Base-by-base conservation (phyloP, 2,329 filamentous ascomycete species). In the Cladosporium oxysporum region DNA sequence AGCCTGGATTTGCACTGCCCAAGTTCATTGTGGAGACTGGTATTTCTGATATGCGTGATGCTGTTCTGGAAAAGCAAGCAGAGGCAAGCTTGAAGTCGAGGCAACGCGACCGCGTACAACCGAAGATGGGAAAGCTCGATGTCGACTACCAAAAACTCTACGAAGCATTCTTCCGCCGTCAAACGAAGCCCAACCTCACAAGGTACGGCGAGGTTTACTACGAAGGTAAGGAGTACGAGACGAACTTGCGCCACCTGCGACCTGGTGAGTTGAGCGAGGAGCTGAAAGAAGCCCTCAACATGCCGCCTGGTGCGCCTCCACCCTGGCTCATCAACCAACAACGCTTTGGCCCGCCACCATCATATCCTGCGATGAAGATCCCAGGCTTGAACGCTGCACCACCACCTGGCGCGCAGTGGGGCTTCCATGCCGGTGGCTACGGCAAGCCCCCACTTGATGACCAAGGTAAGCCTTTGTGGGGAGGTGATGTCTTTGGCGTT, bases 191-290 rank as follows among this genome's bases (percentile, higher is more conserved):
- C 0, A 89, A 93, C 72, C 82, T 99, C 69, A 98, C 95, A 35
- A 87, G 93, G 52, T 99, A 97, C 73, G 95, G 95, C 49, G 95
- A 99, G 78, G 93, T 99, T n/a, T 99, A 99, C 79, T 98, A 98
- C 77, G 95, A 99, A 79, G 95, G 95, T 76, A 99, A 99, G 78
- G 95, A 99, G 77, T 95, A 92, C 75, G 95, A 99, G 79, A 97
- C 95, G 0, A 96, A 98, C 76, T 86, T 96, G 69, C 90, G 91
- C 72, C 91, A 97, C 79, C 87, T 97, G 67, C 89, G 93, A 69
- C 92, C 95, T 1, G 95, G 95, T 41, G 93, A 98, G 72, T 79
- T 98, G 58, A 95, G 90, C 71, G 92, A 98, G 64, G 89, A 92
- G 72, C 85, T 97, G 49, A 94, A 92, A 75, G 94, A 98, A 75